These are phyloP conservation scores for Plectosphaerella cucumerina DNA, from an alignment of 2,329 filamentous ascomycete genomes.

Conservation along the genomic window DNA sequence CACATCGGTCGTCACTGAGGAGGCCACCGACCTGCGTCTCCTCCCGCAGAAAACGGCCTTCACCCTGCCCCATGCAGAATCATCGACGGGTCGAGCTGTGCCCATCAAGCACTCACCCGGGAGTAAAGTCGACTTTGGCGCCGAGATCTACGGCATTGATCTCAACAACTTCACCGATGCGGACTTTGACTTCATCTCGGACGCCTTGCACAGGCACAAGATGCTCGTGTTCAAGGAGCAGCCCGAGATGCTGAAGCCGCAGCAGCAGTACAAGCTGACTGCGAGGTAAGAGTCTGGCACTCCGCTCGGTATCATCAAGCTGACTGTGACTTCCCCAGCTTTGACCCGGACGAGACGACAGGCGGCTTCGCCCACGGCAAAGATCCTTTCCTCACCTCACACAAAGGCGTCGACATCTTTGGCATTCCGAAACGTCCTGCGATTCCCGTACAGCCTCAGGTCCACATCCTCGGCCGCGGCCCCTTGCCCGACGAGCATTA, in stretches of 20 bases:
- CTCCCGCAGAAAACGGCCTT: slow-evolving; percentile 12
- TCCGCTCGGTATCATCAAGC: too few species aligned
- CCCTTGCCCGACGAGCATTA: slow-evolving; percentile 33
- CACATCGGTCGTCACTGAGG: slow-evolving; percentile 16
- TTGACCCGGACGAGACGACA: slow-evolving; percentile 16
- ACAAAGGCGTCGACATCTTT: slow-evolving; percentile 21
- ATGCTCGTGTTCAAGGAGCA: slow-evolving; percentile 38
- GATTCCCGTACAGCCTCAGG: slow-evolving; percentile 30
- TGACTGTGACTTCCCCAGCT: background rate
- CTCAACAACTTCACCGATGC: slow-evolving; percentile 28
- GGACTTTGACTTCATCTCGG: slow-evolving; percentile 29
- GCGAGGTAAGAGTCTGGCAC: slow-evolving; percentile 11
- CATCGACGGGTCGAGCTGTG: slow-evolving; percentile 15
- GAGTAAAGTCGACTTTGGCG: slow-evolving; percentile 30
- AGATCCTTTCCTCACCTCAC: slow-evolving; percentile 26
- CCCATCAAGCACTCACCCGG: slow-evolving; percentile 18
- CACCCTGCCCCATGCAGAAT: slow-evolving; percentile 19
- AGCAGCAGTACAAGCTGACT: slow-evolving; percentile 34
- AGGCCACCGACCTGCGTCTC: slow-evolving; percentile 11
- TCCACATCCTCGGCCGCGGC: slow-evolving; percentile 30
- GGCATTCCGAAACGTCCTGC: slow-evolving; percentile 39
- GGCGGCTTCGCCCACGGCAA: slow-evolving; percentile 31
- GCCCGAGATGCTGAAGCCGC: slow-evolving; percentile 30
- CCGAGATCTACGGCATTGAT: slow-evolving; percentile 29
- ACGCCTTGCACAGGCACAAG: slow-evolving; percentile 39